Base-by-base conservation (phyloP, 805 yeast species). In the Hanseniaspora lindneri region DNA sequence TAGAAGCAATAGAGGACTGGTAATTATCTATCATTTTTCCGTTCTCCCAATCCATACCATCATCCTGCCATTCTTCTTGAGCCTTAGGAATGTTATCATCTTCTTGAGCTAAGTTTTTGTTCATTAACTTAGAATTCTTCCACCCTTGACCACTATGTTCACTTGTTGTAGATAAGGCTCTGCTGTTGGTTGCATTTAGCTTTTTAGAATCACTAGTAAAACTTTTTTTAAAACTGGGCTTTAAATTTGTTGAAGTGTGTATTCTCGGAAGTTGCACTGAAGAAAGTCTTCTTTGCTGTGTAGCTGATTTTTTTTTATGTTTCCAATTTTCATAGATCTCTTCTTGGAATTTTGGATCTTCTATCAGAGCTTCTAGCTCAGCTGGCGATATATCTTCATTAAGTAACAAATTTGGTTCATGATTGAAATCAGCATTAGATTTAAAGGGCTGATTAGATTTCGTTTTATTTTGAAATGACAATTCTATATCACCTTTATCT, bases 261-360 rank as follows among this genome's bases (percentile, higher is more conserved):
- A 39, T 21, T 20, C 41, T 25, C 6, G 40, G 41, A 23, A 40
- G 13, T 20, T 19, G 39, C 9, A 20, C 21, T 6, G 39, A 8
- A n/a, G 41, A 37, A 10, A 24, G 4, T 37, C 41, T 37, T 37
- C 41, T 27, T 11, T 36, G 41, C 3, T 19, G 17, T 16, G 30
- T 3, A 28, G 5, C 33, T 20, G 30, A 35, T 44, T 28, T 17
- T 20, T 30, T 23, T 16, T 37, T 19, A 6, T 43, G 40, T 42
- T 49, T 50, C 54, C 39, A 44, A 25, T 39, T 30, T 20, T 41
- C 33, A 44, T 52, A 36, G 17, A 50, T 25, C 35, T 47, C 55
- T 44, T 40, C 54, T 56, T 29, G 56, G 52, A 24, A 49, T 4
- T 43, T 21, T 4, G 52, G 52, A 39, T 49, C 49, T n/a, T 34